Evolutionary conservation across 129 eudicot genomes (phyloP).

Genomic region (Pittosporum tobira): DNA sequence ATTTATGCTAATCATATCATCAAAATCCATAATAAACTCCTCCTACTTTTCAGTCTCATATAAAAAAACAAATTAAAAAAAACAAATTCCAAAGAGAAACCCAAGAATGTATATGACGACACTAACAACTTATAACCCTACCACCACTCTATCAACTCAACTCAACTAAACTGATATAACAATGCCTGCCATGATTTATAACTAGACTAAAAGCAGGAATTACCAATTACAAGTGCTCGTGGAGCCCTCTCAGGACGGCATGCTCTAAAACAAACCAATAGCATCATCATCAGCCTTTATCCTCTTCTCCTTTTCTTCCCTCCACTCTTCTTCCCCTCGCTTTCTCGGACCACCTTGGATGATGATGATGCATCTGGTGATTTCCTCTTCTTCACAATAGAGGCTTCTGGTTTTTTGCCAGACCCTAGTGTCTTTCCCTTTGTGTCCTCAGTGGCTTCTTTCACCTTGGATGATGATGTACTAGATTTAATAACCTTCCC

Average conservation of each 20-base stretch:
- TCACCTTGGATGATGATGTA: conserved; percentile 33
- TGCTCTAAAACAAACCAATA: neutral
- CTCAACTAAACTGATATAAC: neutral
- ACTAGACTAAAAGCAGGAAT: neutral
- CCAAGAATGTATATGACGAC: neutral
- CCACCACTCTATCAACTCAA: neutral
- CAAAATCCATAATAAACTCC: too few species aligned
- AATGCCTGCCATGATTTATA: neutral
- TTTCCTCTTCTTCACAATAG: conserved; percentile 30
- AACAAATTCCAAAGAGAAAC: neutral
- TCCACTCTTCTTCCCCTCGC: conserved; percentile 21
- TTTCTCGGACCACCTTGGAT: conserved; percentile 29
- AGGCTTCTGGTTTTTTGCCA: conserved; percentile 36
- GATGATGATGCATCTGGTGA: conserved; percentile 26
- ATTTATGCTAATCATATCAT: too few species aligned
- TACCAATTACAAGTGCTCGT: neutral
- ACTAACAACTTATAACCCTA: neutral
- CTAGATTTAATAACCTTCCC: conserved; percentile 39
- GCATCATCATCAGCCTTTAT: conserved; percentile 3
- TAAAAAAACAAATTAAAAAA: too few species aligned
- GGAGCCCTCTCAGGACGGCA: neutral
- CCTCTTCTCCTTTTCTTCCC: conserved; percentile 53
- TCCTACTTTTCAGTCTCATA: too few species aligned
- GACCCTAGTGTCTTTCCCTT: conserved; percentile 20
- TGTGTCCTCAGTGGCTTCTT: conserved; percentile 30